Evolutionary conservation across 495 filamentous ascomycete genomes (phyloP).

Genomic region (Chaetomium fimeti): DNA sequence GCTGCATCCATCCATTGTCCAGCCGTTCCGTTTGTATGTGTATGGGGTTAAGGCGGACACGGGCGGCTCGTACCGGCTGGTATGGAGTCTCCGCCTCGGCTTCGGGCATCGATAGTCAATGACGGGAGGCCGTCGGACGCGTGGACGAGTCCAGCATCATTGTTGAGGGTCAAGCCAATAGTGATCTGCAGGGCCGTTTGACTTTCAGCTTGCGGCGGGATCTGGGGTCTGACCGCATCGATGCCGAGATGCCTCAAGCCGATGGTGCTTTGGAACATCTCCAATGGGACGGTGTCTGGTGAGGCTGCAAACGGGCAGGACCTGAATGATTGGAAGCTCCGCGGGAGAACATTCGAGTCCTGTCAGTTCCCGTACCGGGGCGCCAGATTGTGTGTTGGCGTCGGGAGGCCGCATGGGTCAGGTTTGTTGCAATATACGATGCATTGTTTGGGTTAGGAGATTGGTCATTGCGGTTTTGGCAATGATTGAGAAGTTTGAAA

Average conservation of each 20-base stretch:
- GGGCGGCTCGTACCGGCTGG: conserved; percentile 22
- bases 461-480: neutral
- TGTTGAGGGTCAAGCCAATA: conserved; percentile 26
- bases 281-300: conserved; percentile 31
- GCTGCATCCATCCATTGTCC: conserved; percentile 30
- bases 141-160: conserved; percentile 20
- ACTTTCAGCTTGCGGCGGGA: conserved; percentile 29
- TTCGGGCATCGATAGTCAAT: conserved; percentile 34
- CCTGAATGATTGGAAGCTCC: conserved; percentile 20
- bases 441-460: neutral
- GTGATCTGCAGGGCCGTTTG: conserved; percentile 29
- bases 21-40: conserved; percentile 34
- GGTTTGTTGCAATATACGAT: conserved; percentile 3
- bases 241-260: conserved; percentile 22
- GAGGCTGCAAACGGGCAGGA: conserved; percentile 24
- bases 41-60: conserved; percentile 3
- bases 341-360: conserved; percentile 19
- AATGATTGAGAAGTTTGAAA: neutral
- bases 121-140: conserved; percentile 16
- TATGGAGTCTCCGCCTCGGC: conserved; percentile 16
- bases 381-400: neutral
- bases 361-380: conserved; percentile 14
- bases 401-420: conserved; percentile 1
- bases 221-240: conserved; percentile 34
- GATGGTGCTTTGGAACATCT: conserved; percentile 18